These are phyloP conservation scores for Alternaria brassicicola DNA, from an alignment of 2,329 filamentous ascomycete species.

Conservation along the genomic window DNA sequence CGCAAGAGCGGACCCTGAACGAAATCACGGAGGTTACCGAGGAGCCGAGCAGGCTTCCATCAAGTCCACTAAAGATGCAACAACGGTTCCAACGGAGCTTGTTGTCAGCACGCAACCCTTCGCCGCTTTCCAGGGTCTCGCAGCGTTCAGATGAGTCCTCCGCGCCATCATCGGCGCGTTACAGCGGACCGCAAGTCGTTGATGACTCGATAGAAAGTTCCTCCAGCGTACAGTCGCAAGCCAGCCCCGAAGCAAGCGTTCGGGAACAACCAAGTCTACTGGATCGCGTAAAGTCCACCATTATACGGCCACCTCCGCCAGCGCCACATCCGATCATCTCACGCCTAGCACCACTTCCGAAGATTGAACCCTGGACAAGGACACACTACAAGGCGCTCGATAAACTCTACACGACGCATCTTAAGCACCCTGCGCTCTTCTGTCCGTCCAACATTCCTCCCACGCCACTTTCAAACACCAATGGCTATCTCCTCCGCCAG, in stretches of 20 bases:
- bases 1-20: slow-evolving; percentile 39
- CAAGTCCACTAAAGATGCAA: slow-evolving; percentile 33
- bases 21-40: slow-evolving; percentile 47
- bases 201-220: slow-evolving; percentile 4
- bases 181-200: slow-evolving; percentile 3
- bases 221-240: slow-evolving; percentile 4
- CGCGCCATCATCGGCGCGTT: not conserved
- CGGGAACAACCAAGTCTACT: slow-evolving; percentile 5
- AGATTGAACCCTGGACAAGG: slow-evolving; percentile 48
- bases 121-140: slow-evolving; percentile 12
- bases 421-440: slow-evolving; percentile 42
- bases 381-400: slow-evolving; percentile 50
- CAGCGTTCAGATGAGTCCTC: slow-evolving; percentile 1
- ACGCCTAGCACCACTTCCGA: slow-evolving; percentile 39
- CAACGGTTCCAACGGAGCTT: slow-evolving; percentile 24
- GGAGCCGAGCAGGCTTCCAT: slow-evolving; percentile 36
- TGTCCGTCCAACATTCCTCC: slow-evolving; percentile 26
- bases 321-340: slow-evolving; percentile 36
- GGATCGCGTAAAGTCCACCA: not conserved
- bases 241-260: slow-evolving; percentile 5
- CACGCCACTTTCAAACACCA: slow-evolving; percentile 33
- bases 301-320: slow-evolving; percentile 10
- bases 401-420: slow-evolving; percentile 41
- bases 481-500: slow-evolving; percentile 35
- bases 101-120: slow-evolving; percentile 22